phyloP scores from a whole-genome alignment of 2,329 filamentous ascomycete species.

The Trichoderma brevicompactum region DNA sequence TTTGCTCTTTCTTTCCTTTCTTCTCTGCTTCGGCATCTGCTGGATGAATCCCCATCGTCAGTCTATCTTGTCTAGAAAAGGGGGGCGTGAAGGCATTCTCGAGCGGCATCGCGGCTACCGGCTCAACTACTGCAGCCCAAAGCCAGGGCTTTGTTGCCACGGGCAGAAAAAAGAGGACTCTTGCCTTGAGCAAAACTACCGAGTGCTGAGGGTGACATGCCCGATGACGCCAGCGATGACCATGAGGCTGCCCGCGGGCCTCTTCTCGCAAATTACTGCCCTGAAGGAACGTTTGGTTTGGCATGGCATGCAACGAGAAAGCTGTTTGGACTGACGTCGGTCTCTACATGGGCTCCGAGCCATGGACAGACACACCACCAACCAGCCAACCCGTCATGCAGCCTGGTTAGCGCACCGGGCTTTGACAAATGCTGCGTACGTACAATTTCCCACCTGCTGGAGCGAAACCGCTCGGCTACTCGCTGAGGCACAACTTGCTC shows the following conservation, averaged over 20 bases:
- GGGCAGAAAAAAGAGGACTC: neutral
- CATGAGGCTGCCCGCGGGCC: neutral
- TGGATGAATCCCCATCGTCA: too few relatives aligned
- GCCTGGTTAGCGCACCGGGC: neutral
- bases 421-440: neutral
- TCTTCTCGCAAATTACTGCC: conserved; percentile 12
- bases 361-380: neutral
- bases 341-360: conserved; percentile 2
- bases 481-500: neutral
- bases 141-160: neutral
- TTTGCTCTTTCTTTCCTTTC: neutral
- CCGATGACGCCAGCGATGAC: neutral
- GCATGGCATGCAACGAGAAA: neutral
- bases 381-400: neutral
- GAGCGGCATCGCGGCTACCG: too few relatives aligned
- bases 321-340: conserved; percentile 2
- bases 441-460: neutral
- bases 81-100: too few relatives aligned
- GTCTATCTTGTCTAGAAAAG: neutral
- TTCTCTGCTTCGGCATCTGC: neutral
- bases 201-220: conserved; percentile 9
- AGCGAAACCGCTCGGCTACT: neutral
- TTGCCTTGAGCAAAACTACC: neutral
- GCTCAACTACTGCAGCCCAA: neutral
- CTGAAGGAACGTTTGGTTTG: neutral